Conservation (phyloP, 2,329 filamentous ascomycete genomes). For the Daldinia sp. region DNA sequence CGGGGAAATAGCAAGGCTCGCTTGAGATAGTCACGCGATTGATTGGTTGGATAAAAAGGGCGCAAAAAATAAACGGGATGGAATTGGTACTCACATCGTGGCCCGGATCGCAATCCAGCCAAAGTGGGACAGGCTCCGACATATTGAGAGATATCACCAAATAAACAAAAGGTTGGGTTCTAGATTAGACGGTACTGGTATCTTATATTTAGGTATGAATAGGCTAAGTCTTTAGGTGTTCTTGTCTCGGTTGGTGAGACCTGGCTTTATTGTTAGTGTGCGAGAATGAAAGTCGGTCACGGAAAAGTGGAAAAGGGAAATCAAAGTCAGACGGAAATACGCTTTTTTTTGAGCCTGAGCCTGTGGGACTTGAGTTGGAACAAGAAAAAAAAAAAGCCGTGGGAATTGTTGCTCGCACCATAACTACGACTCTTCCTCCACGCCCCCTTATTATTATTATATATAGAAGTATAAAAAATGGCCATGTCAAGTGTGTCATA, state of each 20-base stretch:
- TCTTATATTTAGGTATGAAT: background rate
- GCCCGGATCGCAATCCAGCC: conserved; percentile 73
- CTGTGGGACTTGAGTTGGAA: conserved; percentile 31
- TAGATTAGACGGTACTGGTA: background rate
- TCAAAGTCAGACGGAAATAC: conserved; percentile 27
- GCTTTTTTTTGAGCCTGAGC: conserved; percentile 14
- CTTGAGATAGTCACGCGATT: conserved; percentile 8
- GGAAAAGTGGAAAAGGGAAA: conserved; percentile 32
- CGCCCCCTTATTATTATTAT: background rate
- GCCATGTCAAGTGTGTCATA: background rate
- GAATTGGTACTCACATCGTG: conserved; percentile 69
- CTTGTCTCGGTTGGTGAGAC: background rate
- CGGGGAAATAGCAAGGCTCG: background rate
- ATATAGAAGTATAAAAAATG: background rate
- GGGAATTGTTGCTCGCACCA: conserved; percentile 9
- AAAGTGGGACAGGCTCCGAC: conserved; percentile 62
- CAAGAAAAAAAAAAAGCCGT: conserved; percentile 17
- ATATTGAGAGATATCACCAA: conserved; percentile 31
- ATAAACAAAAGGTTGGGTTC: too few relatives aligned
- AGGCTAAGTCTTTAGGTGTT: background rate
- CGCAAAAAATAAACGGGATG: background rate
- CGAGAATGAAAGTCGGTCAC: conserved; percentile 9
- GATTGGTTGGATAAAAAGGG: conserved; percentile 19
- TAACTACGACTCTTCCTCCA: background rate
- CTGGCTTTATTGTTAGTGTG: background rate